Evolutionary conservation across 257 asterid species (phyloP).

Genomic region (Henckelia pumila): DNA sequence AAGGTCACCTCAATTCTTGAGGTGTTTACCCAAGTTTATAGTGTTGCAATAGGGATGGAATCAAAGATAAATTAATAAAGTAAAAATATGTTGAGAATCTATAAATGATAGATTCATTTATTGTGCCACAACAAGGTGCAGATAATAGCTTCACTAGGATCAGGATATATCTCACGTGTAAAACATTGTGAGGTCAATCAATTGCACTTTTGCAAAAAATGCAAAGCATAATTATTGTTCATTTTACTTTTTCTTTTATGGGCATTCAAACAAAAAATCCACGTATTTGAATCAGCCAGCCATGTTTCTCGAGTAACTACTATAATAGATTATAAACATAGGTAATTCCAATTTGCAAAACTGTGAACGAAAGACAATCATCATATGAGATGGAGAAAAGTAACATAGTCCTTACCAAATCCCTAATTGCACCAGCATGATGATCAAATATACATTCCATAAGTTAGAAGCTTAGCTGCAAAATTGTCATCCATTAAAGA

Average conservation of each 20-base stretch:
- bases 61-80: too few relatives aligned
- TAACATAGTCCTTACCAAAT: conserved; percentile 53
- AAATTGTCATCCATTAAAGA: conserved; percentile 20
- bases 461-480: conserved; percentile 92
- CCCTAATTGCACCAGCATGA: conserved; percentile 50
- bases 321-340: conserved; percentile 11
- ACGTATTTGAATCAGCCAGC: not conserved
- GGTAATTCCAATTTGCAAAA: not conserved
- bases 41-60: too few relatives aligned
- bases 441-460: conserved; percentile 72
- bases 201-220: not conserved
- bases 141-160: too few relatives aligned
- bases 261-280: conserved; percentile 6
- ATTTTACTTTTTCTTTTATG: not conserved
- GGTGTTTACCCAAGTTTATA: too few relatives aligned
- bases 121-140: too few relatives aligned
- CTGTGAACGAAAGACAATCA: conserved; percentile 3
- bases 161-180: too few relatives aligned
- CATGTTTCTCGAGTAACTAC: conserved; percentile 5
- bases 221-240: not conserved
- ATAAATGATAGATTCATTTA: too few relatives aligned
- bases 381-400: conserved; percentile 15
- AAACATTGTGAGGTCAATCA: not conserved
- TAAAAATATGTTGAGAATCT: too few relatives aligned
- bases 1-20: too few relatives aligned